phyloP scores from a whole-genome alignment of 176 grass and related monocot genomes.

The Poa annua region DNA sequence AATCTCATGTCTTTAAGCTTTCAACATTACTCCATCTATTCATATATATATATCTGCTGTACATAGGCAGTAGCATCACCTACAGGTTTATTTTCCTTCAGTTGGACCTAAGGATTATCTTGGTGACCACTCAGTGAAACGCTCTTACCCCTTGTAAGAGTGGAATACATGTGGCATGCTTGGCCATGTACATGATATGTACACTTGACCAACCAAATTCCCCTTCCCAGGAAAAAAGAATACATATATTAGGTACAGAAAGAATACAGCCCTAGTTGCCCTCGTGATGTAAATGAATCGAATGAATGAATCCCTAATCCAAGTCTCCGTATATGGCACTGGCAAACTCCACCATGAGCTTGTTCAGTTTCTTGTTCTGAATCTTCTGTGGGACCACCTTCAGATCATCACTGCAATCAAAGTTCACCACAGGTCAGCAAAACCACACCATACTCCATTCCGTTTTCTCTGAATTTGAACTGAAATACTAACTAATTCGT shows the following conservation, averaged over 20 bases:
- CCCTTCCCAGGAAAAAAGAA: conserved; percentile 34
- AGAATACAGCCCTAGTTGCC: conserved; percentile 43
- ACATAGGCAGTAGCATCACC: conserved; percentile 17
- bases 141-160: conserved; percentile 38
- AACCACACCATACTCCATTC: not conserved
- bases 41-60: not conserved
- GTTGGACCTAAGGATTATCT: conserved; percentile 22
- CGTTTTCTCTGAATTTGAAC: not conserved
- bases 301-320: conserved; percentile 37
- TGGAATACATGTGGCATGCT: conserved; percentile 50
- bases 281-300: not conserved
- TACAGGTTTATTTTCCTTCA: conserved; percentile 13
- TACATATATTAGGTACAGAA: conserved; percentile 37
- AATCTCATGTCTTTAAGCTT: not conserved
- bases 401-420: conserved; percentile 65
- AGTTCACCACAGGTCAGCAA: conserved; percentile 5
- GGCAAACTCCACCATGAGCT: conserved; percentile 79
- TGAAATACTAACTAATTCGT: not conserved
- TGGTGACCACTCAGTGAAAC: conserved; percentile 38
- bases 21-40: conserved; percentile 1
- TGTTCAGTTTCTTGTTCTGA: conserved; percentile 82
- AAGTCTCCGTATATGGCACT: conserved; percentile 60
- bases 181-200: conserved; percentile 62
- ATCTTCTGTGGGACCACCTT: conserved; percentile 71
- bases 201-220: conserved; percentile 54